Conservation (phyloP, 805 yeast species). For the Candida boleticola region DNA sequence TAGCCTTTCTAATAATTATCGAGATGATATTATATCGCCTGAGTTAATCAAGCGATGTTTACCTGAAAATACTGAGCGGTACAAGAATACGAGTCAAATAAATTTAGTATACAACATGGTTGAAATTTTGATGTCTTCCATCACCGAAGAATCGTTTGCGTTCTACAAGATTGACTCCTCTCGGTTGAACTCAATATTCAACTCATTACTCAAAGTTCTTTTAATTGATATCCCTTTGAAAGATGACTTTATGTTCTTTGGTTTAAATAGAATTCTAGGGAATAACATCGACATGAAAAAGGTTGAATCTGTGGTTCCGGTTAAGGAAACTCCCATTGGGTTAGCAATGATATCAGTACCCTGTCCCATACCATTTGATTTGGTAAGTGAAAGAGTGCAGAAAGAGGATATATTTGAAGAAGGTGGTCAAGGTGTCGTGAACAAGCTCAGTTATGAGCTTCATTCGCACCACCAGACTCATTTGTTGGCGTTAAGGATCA, state of each 20-base stretch:
- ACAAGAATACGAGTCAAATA: conserved; percentile 38
- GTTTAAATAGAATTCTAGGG: conserved; percentile 55
- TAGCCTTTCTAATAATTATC: too few relatives aligned
- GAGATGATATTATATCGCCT: conserved; percentile 17
- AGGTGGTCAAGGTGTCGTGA: background rate
- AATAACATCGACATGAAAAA: conserved; percentile 44
- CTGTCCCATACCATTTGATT: conserved; percentile 24
- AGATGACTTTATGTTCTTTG: conserved; percentile 46
- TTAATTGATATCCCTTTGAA: conserved; percentile 41
- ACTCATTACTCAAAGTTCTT: conserved; percentile 33
- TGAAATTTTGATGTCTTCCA: conserved; percentile 50
- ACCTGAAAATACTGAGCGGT: conserved; percentile 48
- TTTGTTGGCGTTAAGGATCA: conserved; percentile 39
- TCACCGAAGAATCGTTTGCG: conserved; percentile 30
- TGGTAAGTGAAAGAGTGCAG: conserved; percentile 6
- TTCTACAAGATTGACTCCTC: conserved; percentile 8
- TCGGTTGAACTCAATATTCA: conserved; percentile 16
- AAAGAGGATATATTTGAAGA: conserved; percentile 2
- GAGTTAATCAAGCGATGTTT: conserved; percentile 39
- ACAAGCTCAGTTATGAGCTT: conserved; percentile 13
- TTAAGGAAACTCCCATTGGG: conserved; percentile 18
- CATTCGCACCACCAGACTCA: conserved; percentile 43
- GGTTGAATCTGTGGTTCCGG: conserved; percentile 43
- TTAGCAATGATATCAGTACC: conserved; percentile 23
- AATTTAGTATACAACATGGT: conserved; percentile 51